Percentiles rank a stretch among this genome's conserved stretches.
Conservation (phyloP, 768 basidiomycete species). For the Lactarius hatsudake region DNA sequence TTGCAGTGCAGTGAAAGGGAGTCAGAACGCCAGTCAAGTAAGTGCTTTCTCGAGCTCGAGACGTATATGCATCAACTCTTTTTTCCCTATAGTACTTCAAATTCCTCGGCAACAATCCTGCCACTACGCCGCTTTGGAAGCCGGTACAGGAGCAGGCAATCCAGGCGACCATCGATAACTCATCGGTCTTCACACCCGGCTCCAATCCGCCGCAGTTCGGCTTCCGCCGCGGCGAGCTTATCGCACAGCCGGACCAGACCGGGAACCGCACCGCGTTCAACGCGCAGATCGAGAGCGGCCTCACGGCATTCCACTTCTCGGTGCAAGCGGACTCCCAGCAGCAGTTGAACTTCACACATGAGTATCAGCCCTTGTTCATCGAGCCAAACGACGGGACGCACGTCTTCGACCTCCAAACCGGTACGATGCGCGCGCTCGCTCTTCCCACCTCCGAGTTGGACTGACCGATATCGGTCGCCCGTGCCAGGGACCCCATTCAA, state of each 20-base stretch:
- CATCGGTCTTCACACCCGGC: conserved; percentile 55
- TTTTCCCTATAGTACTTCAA: conserved; percentile 41
- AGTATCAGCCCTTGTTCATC: conserved; percentile 63
- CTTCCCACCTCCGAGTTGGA: background rate
- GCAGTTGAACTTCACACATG: conserved; percentile 53
- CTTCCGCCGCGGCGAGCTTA: conserved; percentile 59
- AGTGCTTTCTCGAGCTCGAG: conserved; percentile 25
- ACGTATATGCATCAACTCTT: background rate
- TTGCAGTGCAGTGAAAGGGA: conserved; percentile 53
- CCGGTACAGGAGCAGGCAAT: conserved; percentile 48
- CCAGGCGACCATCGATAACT: conserved; percentile 54
- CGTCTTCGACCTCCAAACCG: conserved; percentile 51
- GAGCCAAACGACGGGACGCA: conserved; percentile 59
- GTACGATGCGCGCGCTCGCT: background rate
- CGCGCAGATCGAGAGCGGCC: conserved; percentile 42
- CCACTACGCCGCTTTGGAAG: conserved; percentile 52
- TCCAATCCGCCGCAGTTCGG: conserved; percentile 48
- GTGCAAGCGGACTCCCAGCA: conserved; percentile 40
- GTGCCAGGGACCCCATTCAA: conserved; percentile 55
- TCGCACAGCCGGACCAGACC: conserved; percentile 46
- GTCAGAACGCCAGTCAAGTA: conserved; percentile 50
- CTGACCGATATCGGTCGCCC: background rate
- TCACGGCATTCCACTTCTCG: conserved; percentile 51
- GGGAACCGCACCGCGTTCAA: conserved; percentile 35
- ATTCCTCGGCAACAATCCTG: conserved; percentile 38